These are phyloP conservation scores for Trichoderma oligosporum DNA, from an alignment of 2,329 filamentous ascomycete species.

Conservation along the genomic window DNA sequence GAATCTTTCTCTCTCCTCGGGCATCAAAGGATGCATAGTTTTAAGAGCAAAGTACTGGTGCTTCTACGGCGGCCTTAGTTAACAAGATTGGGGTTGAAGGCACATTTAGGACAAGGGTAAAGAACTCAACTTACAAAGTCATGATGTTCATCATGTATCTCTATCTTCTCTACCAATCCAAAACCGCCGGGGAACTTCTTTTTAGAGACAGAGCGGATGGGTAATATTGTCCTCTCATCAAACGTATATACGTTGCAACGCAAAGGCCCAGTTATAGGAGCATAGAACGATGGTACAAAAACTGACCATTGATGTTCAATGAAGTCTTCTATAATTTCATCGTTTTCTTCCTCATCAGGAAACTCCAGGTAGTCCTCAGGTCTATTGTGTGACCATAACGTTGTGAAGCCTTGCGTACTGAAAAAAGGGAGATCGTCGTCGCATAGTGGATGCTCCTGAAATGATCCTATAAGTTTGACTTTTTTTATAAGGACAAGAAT, in stretches of 20 bases:
- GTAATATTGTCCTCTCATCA: neutral
- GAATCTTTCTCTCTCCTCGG: neutral
- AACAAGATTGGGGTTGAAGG: neutral
- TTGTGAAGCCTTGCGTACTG: neutral
- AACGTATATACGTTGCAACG: neutral
- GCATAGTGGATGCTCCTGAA: neutral
- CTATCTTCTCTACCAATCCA: neutral
- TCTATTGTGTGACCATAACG: neutral
- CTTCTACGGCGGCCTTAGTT: neutral
- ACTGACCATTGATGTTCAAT: neutral
- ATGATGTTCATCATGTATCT: neutral
- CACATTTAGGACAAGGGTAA: neutral
- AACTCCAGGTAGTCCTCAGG: neutral
- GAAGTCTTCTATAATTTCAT: neutral
- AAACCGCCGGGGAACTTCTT: neutral
- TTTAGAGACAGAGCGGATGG: neutral
- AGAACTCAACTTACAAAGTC: neutral
- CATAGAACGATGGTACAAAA: neutral
- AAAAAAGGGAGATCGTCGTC: neutral
- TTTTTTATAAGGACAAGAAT: neutral
- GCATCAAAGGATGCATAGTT: neutral
- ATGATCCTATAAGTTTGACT: neutral
- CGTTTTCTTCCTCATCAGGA: neutral
- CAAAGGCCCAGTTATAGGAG: too few species aligned
- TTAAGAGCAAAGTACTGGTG: neutral